These are phyloP conservation scores for Trypanosoma avium DNA, from an alignment of 208 protist species.

Conservation along the genomic window DNA sequence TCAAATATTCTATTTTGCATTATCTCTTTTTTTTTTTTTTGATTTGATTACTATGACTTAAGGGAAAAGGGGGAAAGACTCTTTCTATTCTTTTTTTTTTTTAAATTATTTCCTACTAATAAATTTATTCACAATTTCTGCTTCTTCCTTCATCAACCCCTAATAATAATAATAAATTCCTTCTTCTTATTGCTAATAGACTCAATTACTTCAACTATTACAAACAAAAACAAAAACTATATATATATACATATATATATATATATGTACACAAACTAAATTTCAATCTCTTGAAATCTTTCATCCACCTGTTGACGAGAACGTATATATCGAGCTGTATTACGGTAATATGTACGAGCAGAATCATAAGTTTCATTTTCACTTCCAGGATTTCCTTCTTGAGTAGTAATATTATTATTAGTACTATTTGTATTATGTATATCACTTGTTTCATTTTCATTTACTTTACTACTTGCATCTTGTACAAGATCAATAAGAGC, in stretches of 20 bases:
- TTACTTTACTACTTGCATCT: slow-evolving; percentile 29
- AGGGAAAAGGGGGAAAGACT: too few relatives aligned
- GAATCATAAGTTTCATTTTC: slow-evolving; percentile 29
- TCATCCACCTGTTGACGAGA: slow-evolving; percentile 56
- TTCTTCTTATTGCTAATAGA: too few relatives aligned
- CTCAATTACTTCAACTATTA: not conserved
- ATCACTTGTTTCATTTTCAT: slow-evolving; percentile 20
- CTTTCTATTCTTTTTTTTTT: too few relatives aligned
- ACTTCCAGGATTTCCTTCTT: not conserved
- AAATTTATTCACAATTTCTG: too few relatives aligned
- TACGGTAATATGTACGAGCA: slow-evolving; percentile 52
- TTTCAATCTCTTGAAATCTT: slow-evolving; percentile 72
- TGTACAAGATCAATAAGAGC: slow-evolving; percentile 56
- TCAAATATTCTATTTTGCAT: not conserved
- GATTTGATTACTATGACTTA: not conserved
- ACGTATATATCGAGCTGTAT: slow-evolving; percentile 76
- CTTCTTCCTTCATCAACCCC: not conserved
- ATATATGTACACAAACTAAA: slow-evolving; percentile 24
- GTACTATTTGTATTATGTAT: not conserved
- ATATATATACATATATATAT: not conserved
- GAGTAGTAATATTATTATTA: not conserved
- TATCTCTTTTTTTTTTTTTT: slow-evolving; percentile 11
- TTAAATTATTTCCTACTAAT: too few relatives aligned
- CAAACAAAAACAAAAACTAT: not conserved
- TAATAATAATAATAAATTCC: too few relatives aligned